Conservation (phyloP, 202 grass and related monocot species). For the Setaria viridis region DNA sequence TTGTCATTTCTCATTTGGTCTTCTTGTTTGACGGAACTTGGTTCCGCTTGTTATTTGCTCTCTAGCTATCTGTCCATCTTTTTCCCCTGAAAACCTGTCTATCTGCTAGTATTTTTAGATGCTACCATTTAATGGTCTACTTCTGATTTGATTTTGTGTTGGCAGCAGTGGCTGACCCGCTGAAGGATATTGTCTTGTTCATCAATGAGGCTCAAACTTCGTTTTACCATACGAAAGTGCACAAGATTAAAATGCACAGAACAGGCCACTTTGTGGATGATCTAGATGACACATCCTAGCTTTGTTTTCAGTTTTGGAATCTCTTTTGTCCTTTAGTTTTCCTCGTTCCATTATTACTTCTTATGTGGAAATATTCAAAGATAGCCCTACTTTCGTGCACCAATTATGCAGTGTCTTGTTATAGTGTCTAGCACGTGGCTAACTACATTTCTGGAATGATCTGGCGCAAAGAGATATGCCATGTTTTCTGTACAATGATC, state of each 20-base stretch:
- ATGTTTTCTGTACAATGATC: neutral
- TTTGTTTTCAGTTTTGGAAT: constrained; percentile 32
- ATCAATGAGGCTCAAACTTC: constrained; percentile 19
- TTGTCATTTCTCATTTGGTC: constrained; percentile 32
- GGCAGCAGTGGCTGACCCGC: neutral
- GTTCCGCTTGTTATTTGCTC: constrained; percentile 13
- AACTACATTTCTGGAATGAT: neutral
- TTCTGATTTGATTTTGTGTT: neutral
- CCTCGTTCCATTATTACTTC: neutral
- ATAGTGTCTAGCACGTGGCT: neutral
- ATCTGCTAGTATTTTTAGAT: constrained; percentile 37
- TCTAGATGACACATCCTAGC: constrained; percentile 21
- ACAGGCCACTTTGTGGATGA: neutral
- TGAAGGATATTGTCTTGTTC: constrained; percentile 23
- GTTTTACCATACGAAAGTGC: constrained; percentile 32
- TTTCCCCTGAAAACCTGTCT: neutral
- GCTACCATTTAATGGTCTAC: constrained; percentile 13
- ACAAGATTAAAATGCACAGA: constrained; percentile 32
- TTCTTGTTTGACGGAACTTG: constrained; percentile 27
- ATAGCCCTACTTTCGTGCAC: constrained; percentile 2
- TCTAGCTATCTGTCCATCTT: neutral
- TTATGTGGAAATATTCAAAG: neutral
- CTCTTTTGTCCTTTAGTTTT: constrained; percentile 14
- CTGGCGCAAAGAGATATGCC: neutral
- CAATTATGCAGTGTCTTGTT: constrained; percentile 14